phyloP scores from a whole-genome alignment of 202 grass and related monocot species.

The Zoysia matrella region DNA sequence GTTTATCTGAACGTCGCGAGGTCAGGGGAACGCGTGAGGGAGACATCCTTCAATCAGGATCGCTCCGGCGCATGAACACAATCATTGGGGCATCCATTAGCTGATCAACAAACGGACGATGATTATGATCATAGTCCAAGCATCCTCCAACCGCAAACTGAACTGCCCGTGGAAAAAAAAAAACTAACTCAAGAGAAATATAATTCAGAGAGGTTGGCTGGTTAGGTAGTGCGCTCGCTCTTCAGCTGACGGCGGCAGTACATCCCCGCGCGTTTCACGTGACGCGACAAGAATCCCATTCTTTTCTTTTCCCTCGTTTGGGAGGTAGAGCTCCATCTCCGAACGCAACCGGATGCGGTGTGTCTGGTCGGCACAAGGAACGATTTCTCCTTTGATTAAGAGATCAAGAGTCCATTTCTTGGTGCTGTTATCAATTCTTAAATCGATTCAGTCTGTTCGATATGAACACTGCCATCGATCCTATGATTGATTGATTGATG shows the following conservation, averaged over 20 bases:
- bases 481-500: background rate
- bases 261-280: constrained; percentile 39
- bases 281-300: constrained; percentile 21
- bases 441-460: background rate
- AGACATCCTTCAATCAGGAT: background rate
- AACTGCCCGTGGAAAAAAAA: background rate
- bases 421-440: background rate
- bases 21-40: background rate
- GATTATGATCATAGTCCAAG: too few relatives aligned
- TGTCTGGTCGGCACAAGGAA: background rate
- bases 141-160: constrained; percentile 25
- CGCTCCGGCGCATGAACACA: background rate
- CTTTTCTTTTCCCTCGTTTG: constrained; percentile 30
- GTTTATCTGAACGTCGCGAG: constrained; percentile 2
- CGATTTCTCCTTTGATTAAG: background rate
- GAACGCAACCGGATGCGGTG: background rate
- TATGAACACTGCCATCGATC: background rate
- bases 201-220: background rate
- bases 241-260: background rate
- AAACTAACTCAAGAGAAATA: too few relatives aligned
- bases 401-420: background rate
- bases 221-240: background rate
- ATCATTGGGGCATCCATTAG: constrained; percentile 2
- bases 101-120: too few relatives aligned
- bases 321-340: constrained; percentile 29